Evolutionary conservation across 495 filamentous ascomycete genomes (phyloP), one percentile per base, ranked within the genome.

Genomic region (Neurospora sp.): DNA sequence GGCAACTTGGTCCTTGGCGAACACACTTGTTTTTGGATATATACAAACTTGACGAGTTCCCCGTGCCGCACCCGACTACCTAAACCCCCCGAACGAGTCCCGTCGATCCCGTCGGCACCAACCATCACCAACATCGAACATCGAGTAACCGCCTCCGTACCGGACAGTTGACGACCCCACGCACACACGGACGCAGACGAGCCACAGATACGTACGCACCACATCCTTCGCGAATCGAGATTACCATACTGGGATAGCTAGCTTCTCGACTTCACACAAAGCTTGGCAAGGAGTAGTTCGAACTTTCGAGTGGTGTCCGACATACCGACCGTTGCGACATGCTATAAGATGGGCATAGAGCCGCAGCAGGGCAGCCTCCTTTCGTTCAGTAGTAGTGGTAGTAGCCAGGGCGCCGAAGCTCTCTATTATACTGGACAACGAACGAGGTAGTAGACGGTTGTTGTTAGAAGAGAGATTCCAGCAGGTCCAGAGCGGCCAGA

Each of bases 281-380:
- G 14, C 54, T 35, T 66, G 54, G 27, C 54, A 35, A 66, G 54
- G 54, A 35, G 27, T 18, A 35, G 7, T 18, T 66, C 54, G 14
- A 35, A 66, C 54, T 35, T 66, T 1, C 54, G 54, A 35, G 27
- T 66, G 27, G 54, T 44, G 41, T 35, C 27, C 54, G 27, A 66
- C 14, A 66, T 35, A 66, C 54, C 54, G 54, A 66, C 54, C 54
- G 54, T 66, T 66, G 27, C 54, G 54, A 18, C 14, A 66, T 66
- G 44, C 31, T 38, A 66, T 72, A 72, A 72, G 44, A 72, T 72
- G 71, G 71, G 71, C 71, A 72, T 72, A 69, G 71, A 72, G 41
- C 54, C 31, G 27, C 27, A 66, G 54, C 54, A 66, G 27, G 54
- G 27, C 54, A 35, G 5, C 23, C 54, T 66, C 14, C 27, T 66